Conservation (phyloP, 768 basidiomycete species). For the Phlebiopsis flavidoalba region DNA sequence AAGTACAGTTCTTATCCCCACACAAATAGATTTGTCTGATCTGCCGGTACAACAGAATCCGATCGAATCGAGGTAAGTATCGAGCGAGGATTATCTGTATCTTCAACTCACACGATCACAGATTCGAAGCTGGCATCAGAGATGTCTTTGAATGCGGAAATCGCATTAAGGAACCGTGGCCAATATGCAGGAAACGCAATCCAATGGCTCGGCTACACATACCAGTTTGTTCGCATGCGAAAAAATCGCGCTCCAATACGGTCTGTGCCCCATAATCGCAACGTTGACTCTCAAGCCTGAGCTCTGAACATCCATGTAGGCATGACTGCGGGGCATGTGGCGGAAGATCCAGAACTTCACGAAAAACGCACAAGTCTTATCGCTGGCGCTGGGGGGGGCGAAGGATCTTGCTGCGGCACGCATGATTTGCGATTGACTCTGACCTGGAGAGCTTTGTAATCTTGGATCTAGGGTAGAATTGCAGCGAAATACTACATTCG, state of each 20-base stretch:
- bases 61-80: constrained; percentile 86
- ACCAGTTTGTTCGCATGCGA: constrained; percentile 91
- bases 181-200: constrained; percentile 80
- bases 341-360: constrained; percentile 70
- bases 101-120: constrained; percentile 13
- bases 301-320: constrained; percentile 46
- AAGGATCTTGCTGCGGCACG: constrained; percentile 56
- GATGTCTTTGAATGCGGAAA: constrained; percentile 95
- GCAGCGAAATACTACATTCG: constrained; percentile 96
- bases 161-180: constrained; percentile 92
- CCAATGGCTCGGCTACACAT: constrained; percentile 95
- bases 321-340: constrained; percentile 59
- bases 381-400: constrained; percentile 57
- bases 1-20: constrained; percentile 14
- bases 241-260: constrained; percentile 87
- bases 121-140: constrained; percentile 78
- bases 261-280: constrained; percentile 31
- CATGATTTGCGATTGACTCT: constrained; percentile 80
- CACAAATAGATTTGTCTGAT: background rate
- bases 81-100: background rate
- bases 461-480: constrained; percentile 92
- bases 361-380: constrained; percentile 68
- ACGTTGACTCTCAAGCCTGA: background rate
- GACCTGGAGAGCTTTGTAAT: constrained; percentile 54
- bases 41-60: constrained; percentile 53